Evolutionary conservation across 2,329 filamentous ascomycete genomes (phyloP), one percentile per base, ranked within the genome.

Genomic region (Colletotrichum australisinense): DNA sequence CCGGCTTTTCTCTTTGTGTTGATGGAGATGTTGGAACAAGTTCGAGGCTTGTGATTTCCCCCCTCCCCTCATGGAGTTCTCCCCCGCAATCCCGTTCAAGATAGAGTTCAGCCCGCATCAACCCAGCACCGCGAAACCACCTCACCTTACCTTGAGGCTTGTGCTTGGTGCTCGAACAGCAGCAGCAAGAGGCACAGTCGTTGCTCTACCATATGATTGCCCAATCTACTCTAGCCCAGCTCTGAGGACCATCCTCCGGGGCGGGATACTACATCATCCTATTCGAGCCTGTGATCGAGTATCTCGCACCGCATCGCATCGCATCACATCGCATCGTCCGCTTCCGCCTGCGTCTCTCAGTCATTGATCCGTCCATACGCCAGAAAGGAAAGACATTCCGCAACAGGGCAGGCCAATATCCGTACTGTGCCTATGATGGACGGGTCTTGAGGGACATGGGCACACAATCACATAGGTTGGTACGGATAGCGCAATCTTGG

Each of bases 51-150:
- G 70, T 73, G 70, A 73, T 56, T 38, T 24, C 1, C 19, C 12
- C 62, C 38, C 35, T 16, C 35, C 35, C 12, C 35, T 42, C 38
- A 5, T 16, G 5, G 38, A 42, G 14, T 56, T n/a, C 26, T 60
- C 35, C 69, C 70, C 70, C 70, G 70, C 55, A 73, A 64, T 62
- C 66, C 66, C 55, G 67, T 73, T 62, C 60, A 60, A 70, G 70
- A 73, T 73, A 70, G 67, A 70, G 67, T 73, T 73, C 70, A 70
- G 60, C 30, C 70, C 60, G 70, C 67, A 73, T 53, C 59, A 65
- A 53, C 67, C 53, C 49, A 6, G 62, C 35, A 26, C 57, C 46
- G 67, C 57, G 49, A 19, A 49, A 49, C 42, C 42, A 49, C 42
- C 42, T 49, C 42, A n/a, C 42, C 42, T 49, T 49, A 19, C 42